Evolutionary conservation across 371 early-diverging fungal species (phyloP).

Genomic region (Syncephalastrum monosporum): DNA sequence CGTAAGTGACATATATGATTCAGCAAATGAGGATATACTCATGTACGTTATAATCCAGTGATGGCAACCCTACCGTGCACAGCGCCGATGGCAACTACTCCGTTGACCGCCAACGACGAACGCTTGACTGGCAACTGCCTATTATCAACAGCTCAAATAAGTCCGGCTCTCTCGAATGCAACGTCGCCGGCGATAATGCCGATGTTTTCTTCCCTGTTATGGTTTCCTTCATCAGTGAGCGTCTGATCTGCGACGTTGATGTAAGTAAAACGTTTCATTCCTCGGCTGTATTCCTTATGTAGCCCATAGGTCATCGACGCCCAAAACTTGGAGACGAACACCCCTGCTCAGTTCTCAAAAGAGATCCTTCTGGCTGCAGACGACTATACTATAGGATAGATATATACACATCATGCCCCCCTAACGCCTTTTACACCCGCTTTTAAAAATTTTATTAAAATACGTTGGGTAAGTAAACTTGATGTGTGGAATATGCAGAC

Average conservation of each 20-base stretch:
- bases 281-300: constrained; percentile 8
- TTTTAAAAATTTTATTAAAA: too few species aligned
- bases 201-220: constrained; percentile 88
- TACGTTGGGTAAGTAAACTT: too few species aligned
- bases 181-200: constrained; percentile 75
- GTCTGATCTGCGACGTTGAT: constrained; percentile 74
- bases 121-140: constrained; percentile 88
- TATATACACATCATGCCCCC: constrained; percentile 5
- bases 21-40: background rate
- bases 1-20: constrained; percentile 52
- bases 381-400: constrained; percentile 72
- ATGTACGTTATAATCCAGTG: constrained; percentile 31
- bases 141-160: constrained; percentile 73
- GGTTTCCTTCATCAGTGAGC: constrained; percentile 73
- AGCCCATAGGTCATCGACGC: constrained; percentile 39
- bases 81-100: constrained; percentile 80
- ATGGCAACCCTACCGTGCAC: constrained; percentile 64
- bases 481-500: too few species aligned
- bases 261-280: constrained; percentile 42
- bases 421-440: too few species aligned
- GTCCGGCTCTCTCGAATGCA: constrained; percentile 87
- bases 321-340: constrained; percentile 53
- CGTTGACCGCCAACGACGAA: constrained; percentile 67
- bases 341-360: constrained; percentile 63
- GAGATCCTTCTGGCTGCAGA: constrained; percentile 64